These are phyloP conservation scores for Ophiostoma perfectum DNA, from an alignment of 2,329 filamentous ascomycete species.

Conservation along the genomic window DNA sequence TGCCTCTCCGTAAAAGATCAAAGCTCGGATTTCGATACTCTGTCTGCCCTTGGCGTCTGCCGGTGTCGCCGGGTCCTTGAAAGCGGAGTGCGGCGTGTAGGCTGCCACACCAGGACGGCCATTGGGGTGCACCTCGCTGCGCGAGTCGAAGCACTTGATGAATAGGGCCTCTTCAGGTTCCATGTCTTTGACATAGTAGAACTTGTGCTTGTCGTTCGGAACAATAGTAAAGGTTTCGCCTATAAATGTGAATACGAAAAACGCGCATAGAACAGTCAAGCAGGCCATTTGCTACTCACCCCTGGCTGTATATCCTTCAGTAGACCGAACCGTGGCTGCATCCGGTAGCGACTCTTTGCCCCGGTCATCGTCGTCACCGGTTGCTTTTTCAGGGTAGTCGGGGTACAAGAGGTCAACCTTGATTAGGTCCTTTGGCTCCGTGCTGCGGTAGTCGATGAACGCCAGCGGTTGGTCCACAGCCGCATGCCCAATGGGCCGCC, in stretches of 20 bases:
- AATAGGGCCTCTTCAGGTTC: constrained; percentile 46
- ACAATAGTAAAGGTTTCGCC: constrained; percentile 58
- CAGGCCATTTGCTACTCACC: constrained; percentile 26
- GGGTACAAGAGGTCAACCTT: constrained; percentile 60
- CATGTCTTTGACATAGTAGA: constrained; percentile 66
- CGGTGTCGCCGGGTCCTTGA: constrained; percentile 50
- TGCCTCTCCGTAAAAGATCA: constrained; percentile 51
- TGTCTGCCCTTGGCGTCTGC: constrained; percentile 44
- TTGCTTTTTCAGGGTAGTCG: constrained; percentile 32
- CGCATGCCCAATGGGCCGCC: constrained; percentile 60
- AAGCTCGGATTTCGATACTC: constrained; percentile 59
- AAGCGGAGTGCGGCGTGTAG: constrained; percentile 50
- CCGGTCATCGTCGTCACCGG: constrained; percentile 44
- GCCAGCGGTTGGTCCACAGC: constrained; percentile 60
- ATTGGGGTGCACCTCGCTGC: constrained; percentile 35
- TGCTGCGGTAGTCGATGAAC: constrained; percentile 59
- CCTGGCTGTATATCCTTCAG: constrained; percentile 55
- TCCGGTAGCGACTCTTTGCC: constrained; percentile 55
- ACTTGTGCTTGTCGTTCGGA: constrained; percentile 53
- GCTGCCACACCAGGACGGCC: constrained; percentile 41
- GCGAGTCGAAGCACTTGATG: constrained; percentile 51
- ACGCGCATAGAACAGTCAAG: background rate
- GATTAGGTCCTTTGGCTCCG: constrained; percentile 52
- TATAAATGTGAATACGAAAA: background rate
- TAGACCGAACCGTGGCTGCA: constrained; percentile 40